These are phyloP conservation scores for Aspergillus thermomutatus DNA, from an alignment of 2,329 filamentous ascomycete species.

Conservation along the genomic window DNA sequence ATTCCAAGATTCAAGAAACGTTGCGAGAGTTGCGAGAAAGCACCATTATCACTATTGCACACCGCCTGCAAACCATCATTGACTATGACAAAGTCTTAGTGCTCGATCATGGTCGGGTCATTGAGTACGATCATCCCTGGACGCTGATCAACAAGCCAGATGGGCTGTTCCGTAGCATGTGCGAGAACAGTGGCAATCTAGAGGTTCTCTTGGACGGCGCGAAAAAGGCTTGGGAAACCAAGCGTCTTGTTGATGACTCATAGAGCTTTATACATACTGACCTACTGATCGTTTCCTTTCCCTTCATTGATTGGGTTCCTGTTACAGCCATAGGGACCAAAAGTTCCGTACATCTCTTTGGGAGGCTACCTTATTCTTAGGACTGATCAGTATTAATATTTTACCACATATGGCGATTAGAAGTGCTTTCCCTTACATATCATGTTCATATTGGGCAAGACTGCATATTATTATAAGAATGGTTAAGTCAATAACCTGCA, in stretches of 20 bases:
- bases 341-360: not conserved
- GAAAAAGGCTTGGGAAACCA: slow-evolving; percentile 47
- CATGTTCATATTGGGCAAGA: not conserved
- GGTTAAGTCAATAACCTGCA: not conserved
- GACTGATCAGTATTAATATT: not conserved
- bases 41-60: slow-evolving; percentile 95
- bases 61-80: slow-evolving; percentile 91
- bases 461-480: not conserved
- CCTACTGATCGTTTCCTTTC: not conserved
- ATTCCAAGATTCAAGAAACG: slow-evolving; percentile 93
- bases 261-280: slow-evolving; percentile 17
- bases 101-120: slow-evolving; percentile 79
- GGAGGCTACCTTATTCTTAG: not conserved
- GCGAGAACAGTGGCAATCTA: slow-evolving; percentile 64
- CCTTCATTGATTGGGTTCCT: not conserved
- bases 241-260: slow-evolving; percentile 45
- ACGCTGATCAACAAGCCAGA: slow-evolving; percentile 70
- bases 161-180: slow-evolving; percentile 66
- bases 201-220: slow-evolving; percentile 56
- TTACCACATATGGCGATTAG: not conserved
- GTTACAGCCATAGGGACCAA: not conserved
- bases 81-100: slow-evolving; percentile 98
- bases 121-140: slow-evolving; percentile 89
- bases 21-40: slow-evolving; percentile 83
- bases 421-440: not conserved